Percentiles rank a stretch among this genome's conserved stretches.
Evolutionary conservation across 1,284 basidiomycete genomes (phyloP).

Genomic region (Ceratobasidium sp.): DNA sequence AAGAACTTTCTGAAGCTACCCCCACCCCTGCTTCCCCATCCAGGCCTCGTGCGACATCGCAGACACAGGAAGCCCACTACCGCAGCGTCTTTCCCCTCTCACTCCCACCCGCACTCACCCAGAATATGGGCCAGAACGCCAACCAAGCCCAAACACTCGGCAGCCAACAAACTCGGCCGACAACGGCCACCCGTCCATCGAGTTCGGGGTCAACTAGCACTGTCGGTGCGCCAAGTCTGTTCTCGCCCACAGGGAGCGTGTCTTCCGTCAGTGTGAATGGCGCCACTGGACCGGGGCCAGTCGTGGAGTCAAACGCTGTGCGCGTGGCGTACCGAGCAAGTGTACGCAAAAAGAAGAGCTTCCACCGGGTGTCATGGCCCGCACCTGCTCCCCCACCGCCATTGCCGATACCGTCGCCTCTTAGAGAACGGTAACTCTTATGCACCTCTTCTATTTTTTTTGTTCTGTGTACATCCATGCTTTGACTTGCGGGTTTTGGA

Average conservation of each 20-base stretch:
- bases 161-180: constrained; percentile 1
- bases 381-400: constrained; percentile 7
- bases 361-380: constrained; percentile 45
- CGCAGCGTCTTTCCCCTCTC: constrained; percentile 57
- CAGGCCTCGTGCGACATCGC: constrained; percentile 49
- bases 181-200: constrained; percentile 22
- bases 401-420: constrained; percentile 38
- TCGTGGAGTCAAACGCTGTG: constrained; percentile 20
- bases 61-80: constrained; percentile 54
- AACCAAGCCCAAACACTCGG: constrained; percentile 41
- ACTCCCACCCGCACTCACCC: constrained; percentile 52
- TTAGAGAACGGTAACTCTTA: constrained; percentile 15
- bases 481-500: background rate
- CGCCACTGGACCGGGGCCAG: background rate
- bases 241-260: constrained; percentile 40
- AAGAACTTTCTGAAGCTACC: constrained; percentile 55
- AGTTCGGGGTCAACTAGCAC: constrained; percentile 22
- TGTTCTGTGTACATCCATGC: constrained; percentile 7
- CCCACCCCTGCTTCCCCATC: constrained; percentile 45
- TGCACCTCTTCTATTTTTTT: background rate
- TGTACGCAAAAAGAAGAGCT: constrained; percentile 47
- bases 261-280: constrained; percentile 23
- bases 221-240: constrained; percentile 16
- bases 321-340: constrained; percentile 45
- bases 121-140: constrained; percentile 6